Conservation (phyloP, 1,284 basidiomycete species). For the Tilletiopsis washingtonensis region DNA sequence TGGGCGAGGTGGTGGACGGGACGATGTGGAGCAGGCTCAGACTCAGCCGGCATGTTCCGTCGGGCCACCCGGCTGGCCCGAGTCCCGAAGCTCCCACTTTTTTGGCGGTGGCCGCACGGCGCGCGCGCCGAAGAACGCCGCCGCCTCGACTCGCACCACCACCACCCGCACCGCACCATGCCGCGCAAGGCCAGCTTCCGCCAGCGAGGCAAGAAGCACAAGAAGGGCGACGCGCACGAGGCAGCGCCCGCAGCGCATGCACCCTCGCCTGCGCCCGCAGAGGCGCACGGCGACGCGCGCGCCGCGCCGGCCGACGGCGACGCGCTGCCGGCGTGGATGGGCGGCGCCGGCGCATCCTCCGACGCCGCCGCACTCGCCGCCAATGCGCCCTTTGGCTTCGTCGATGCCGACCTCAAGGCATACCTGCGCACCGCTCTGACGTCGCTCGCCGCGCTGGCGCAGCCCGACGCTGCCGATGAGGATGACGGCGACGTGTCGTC, state of each 20-base stretch:
- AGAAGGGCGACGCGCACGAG: neutral
- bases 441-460: conserved; percentile 15
- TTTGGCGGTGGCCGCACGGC: too few species aligned
- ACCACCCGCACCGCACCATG: too few species aligned
- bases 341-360: neutral
- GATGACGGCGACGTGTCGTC: conserved; percentile 12
- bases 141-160: too few species aligned
- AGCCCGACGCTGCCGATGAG: conserved; percentile 18
- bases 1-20: too few species aligned
- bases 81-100: too few species aligned
- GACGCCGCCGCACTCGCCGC: neutral
- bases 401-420: conserved; percentile 36
- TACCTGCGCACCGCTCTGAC: conserved; percentile 27
- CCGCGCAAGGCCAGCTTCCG: neutral
- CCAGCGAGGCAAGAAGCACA: neutral
- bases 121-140: too few species aligned
- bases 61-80: too few species aligned
- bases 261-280: neutral
- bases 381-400: conserved; percentile 38
- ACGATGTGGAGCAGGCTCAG: too few species aligned
- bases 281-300: neutral
- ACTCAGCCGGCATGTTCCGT: too few species aligned
- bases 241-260: too few species aligned
- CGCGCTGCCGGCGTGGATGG: neutral
- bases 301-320: neutral